Conservation (phyloP, 2,329 filamentous ascomycete genomes). For the Phoma sp. region DNA sequence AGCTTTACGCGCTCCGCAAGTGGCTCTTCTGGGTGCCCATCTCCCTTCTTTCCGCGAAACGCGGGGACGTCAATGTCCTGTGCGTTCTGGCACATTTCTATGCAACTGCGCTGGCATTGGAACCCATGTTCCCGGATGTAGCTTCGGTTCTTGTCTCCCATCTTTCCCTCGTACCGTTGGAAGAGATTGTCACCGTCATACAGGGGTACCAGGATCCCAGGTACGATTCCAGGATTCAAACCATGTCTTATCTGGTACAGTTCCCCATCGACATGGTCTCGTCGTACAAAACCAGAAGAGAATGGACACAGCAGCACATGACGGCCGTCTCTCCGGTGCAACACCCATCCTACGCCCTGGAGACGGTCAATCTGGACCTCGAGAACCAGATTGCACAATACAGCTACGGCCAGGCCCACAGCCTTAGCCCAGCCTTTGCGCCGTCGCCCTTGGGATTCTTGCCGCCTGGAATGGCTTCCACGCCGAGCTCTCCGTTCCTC, state of each 20-base stretch:
- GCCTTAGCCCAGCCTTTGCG: slow-evolving; percentile 58
- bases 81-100: slow-evolving; percentile 91
- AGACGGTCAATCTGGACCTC: slow-evolving; percentile 49
- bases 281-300: slow-evolving; percentile 50
- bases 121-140: slow-evolving; percentile 90
- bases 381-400: slow-evolving; percentile 51
- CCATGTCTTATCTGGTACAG: slow-evolving; percentile 55
- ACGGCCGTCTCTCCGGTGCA: slow-evolving; percentile 42
- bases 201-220: slow-evolving; percentile 54
- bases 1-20: slow-evolving; percentile 83
- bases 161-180: slow-evolving; percentile 78
- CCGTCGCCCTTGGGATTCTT: slow-evolving; percentile 53
- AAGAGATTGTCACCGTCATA: slow-evolving; percentile 82
- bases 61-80: slow-evolving; percentile 77
- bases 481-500: slow-evolving; percentile 52
- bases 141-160: slow-evolving; percentile 77
- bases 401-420: slow-evolving; percentile 47
- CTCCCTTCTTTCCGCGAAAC: slow-evolving; percentile 77
- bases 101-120: slow-evolving; percentile 83
- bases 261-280: slow-evolving; percentile 53
- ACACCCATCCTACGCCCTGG: slow-evolving; percentile 46
- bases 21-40: slow-evolving; percentile 98
- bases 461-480: slow-evolving; percentile 42
- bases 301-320: slow-evolving; percentile 49
- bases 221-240: slow-evolving; percentile 51